phyloP scores from a whole-genome alignment of 108 stramenopile genomes.

The Discostella stelligeroides region DNA sequence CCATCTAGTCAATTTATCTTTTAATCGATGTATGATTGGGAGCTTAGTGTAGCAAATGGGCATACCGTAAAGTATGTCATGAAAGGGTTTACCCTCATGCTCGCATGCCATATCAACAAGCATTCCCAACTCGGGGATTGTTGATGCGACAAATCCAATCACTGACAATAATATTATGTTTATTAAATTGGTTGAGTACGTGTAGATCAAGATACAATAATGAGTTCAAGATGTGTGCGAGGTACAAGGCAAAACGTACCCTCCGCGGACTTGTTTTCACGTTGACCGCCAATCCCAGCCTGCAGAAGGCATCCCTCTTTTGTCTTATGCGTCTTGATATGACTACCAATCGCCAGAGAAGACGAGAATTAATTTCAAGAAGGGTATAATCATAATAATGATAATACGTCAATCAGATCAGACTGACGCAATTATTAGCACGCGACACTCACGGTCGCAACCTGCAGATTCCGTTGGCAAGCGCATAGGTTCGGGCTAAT shows the following conservation, averaged over 20 bases:
- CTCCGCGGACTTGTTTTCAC: neutral
- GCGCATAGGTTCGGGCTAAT: conserved; percentile 12
- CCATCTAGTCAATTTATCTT: conserved; percentile 27
- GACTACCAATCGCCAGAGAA: neutral
- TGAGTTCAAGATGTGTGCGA: too few species aligned
- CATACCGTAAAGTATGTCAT: conserved; percentile 30
- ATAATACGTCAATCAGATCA: too few species aligned
- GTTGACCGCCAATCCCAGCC: conserved; percentile 15
- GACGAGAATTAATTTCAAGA: neutral
- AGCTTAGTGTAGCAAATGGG: conserved; percentile 42
- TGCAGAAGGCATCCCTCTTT: conserved; percentile 38
- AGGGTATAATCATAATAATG: neutral
- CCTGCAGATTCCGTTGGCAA: conserved; percentile 18
- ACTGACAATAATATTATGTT: conserved; percentile 3
- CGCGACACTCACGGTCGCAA: conserved; percentile 26
- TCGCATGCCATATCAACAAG: conserved; percentile 16
- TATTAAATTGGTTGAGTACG: neutral
- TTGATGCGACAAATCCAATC: conserved; percentile 46
- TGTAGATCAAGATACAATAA: too few species aligned
- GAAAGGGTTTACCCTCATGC: conserved; percentile 19
- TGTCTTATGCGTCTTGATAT: conserved; percentile 51
- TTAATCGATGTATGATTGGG: conserved; percentile 1
- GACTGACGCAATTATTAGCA: too few species aligned
- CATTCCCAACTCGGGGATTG: conserved; percentile 33
- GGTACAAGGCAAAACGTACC: neutral